Evolutionary conservation across 139 green algal species (phyloP), one percentile per base, ranked within the genome.

Genomic region (Zygnema cylindricum): DNA sequence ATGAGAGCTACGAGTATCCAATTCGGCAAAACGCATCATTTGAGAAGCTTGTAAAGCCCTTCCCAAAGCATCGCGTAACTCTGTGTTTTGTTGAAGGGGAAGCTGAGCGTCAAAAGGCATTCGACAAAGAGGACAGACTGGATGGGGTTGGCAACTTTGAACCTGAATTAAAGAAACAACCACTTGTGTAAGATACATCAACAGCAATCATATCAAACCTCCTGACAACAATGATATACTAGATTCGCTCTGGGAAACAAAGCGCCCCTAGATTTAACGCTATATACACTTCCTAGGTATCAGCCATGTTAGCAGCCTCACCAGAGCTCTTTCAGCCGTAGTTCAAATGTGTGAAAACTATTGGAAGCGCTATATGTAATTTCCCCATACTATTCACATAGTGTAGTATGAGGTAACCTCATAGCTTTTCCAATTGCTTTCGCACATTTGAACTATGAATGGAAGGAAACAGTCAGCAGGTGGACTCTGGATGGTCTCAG

Each of bases 121-220:
- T 43, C 86, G 86, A 36, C 86, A 90, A 1, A 90, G 49, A 7
- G 86, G 86, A 38, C 86, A 90, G 55, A 84, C 23, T 0, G 86
- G 86, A 32, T 49, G 55, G 25, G n/a, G 39, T 42, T 81, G 55
- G 32, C 32, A 35, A n/a, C 36, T 35, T 55, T 87, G 41, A 41
- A 87, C 82, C 78, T 85, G 78, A 55, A 85, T 63, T 25, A 55
- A 30, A 25, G 42, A 55, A 85, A 7, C 43, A 55, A 41, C 73
- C 2, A 41, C 7, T 79, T 41, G 36, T 25, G 25, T 25, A 73
- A 73, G 57, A 30, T 30, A 73, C 30, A 73, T 35, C 57, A 73
- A 35, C 30, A 73, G 30, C 30, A 30, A 30, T 73, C 30, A 73
- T 30, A 73, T 73, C 30, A 30, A 25, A 73, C 30, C 30, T 35